These are phyloP conservation scores for Jaapia argillacea DNA, from an alignment of 768 basidiomycete species.

Conservation along the genomic window DNA sequence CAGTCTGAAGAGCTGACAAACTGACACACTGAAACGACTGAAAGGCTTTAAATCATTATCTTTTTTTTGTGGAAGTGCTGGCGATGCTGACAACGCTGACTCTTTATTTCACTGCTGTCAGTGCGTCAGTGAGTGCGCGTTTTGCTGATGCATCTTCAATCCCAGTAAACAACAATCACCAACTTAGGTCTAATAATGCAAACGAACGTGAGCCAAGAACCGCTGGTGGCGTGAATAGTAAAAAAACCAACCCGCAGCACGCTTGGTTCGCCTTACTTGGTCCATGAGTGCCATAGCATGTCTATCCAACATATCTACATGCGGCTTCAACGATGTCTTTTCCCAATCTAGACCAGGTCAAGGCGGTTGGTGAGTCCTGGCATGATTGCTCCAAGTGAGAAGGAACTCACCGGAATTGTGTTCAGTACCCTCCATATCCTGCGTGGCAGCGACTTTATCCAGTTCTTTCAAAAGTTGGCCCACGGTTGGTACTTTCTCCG, in stretches of 20 bases:
- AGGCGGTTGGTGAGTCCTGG: conserved; percentile 2
- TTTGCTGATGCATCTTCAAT: too few relatives aligned
- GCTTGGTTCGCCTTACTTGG: conserved; percentile 40
- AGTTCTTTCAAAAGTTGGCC: conserved; percentile 75
- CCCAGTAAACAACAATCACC: too few relatives aligned
- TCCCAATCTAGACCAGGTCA: conserved; percentile 53
- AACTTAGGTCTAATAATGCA: too few relatives aligned
- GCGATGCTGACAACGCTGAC: too few relatives aligned
- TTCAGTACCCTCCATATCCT: conserved; percentile 19
- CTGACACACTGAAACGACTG: too few relatives aligned
- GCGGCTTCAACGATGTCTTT: conserved; percentile 78
- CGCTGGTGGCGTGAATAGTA: too few relatives aligned
- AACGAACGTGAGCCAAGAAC: too few relatives aligned
- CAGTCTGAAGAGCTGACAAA: too few relatives aligned
- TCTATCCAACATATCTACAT: conserved; percentile 81
- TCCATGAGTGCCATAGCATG: conserved; percentile 53
- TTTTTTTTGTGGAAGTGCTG: too few relatives aligned
- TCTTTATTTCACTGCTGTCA: too few relatives aligned
- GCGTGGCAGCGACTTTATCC: conserved; percentile 26
- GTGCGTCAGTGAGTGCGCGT: too few relatives aligned
- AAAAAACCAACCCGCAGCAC: conserved; percentile 26
- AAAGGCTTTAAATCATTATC: too few relatives aligned
- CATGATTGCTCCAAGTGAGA: conserved; percentile 1
- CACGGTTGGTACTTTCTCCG: conserved; percentile 79
- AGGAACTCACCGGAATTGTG: conserved; percentile 37